Evolutionary conservation across 495 filamentous ascomycete genomes (phyloP), one percentile per base, ranked within the genome.

Genomic region (Lasiosphaeriaceae sp.): DNA sequence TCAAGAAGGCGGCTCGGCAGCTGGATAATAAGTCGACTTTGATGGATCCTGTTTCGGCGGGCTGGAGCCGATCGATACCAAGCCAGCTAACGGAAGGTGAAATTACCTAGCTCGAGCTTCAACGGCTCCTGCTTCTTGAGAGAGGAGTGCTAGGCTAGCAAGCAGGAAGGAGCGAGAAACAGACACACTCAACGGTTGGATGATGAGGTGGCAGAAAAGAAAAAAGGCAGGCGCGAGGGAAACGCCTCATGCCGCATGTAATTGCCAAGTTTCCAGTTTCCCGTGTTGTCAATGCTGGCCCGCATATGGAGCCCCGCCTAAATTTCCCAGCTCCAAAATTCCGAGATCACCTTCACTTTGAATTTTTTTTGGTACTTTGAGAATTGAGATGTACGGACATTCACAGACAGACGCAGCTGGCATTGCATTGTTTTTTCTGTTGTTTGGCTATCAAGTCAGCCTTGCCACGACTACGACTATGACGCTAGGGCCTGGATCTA

Each of bases 231-330:
- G 54, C 46, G 57, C 50, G 44, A 55, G 35, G 34, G 41, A 19
- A 22, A 16, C 47, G 44, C 39, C 39, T 43, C 39, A 43, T 43
- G 39, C 39, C 39, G 14, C 16, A 43, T 16, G 56, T 57, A 54
- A 59, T 63, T 51, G 21, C 56, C 50, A n/a, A 62, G 50, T 52
- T 62, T 52, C 37, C 56, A 48, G 54, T 50, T 53, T 54, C 57
- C 57, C 48, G 56, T 53, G 48, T 53, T 60, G 58, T 60, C 59
- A 56, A 55, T 55, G 55, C 59, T 57, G 43, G 51, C 50, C 54
- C 39, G 37, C 56, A 45, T 59, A 51, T 45, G 58, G 55, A 50
- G 55, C 52, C 58, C 58, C 58, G 62, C 62, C 55, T 56, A 59
- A 61, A 56, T 61, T 57, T 61, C 58, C 52, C 53, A 63, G 24